phyloP scores from a whole-genome alignment of 2,329 filamentous ascomycete species.

The Cordyceps cateniannulata region DNA sequence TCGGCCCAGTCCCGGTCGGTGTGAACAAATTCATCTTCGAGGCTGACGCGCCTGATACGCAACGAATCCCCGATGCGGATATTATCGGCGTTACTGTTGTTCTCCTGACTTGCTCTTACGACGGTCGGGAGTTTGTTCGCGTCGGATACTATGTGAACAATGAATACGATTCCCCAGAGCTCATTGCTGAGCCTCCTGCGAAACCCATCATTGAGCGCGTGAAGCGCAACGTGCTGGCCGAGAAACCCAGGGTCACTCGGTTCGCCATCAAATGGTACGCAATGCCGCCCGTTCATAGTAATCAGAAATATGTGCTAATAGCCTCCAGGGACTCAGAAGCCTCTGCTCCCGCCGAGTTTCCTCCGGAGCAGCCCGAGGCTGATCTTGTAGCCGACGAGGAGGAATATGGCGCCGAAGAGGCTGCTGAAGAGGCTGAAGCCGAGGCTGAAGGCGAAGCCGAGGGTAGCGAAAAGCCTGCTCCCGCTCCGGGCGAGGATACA shows the following conservation, averaged over 20 bases:
- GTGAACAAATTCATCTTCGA: slow-evolving; percentile 99
- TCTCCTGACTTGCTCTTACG: slow-evolving; percentile 92
- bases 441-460: slow-evolving; percentile 49
- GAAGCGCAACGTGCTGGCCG: slow-evolving; percentile 82
- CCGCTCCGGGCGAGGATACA: slow-evolving; percentile 38
- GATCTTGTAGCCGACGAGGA: slow-evolving; percentile 79
- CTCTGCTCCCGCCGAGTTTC: slow-evolving; percentile 90
- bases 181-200: slow-evolving; percentile 80
- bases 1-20: slow-evolving; percentile 93
- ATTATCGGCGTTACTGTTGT: slow-evolving; percentile 97
- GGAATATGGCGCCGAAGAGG: slow-evolving; percentile 86
- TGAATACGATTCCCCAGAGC: slow-evolving; percentile 89
- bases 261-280: slow-evolving; percentile 97
- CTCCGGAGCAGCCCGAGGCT: slow-evolving; percentile 94
- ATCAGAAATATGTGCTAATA: slow-evolving; percentile 5
- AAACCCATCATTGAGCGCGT: slow-evolving; percentile 93
- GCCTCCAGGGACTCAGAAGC: slow-evolving; percentile 84
- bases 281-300: neutral
- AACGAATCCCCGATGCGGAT: slow-evolving; percentile 87
- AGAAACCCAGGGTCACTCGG: slow-evolving; percentile 94
- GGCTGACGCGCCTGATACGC: slow-evolving; percentile 84
- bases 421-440: slow-evolving; percentile 61
- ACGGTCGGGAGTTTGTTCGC: slow-evolving; percentile 91
- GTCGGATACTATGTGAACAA: slow-evolving; percentile 99
- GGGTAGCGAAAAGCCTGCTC: neutral